phyloP scores from a whole-genome alignment of 257 asterid species.

The Solanum medicagineum region DNA sequence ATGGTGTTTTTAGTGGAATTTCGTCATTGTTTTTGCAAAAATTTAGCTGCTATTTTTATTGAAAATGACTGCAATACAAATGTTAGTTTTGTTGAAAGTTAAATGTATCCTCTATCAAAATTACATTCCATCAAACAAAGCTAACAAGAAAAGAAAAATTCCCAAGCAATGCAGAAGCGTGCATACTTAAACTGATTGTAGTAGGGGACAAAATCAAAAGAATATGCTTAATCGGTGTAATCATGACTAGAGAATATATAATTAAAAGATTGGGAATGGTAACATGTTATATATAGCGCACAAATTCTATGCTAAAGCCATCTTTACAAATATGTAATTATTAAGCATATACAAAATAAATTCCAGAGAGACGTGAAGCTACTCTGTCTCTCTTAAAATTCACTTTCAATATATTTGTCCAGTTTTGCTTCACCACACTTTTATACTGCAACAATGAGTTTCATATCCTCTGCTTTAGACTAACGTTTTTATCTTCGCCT shows the following conservation, averaged over 20 bases:
- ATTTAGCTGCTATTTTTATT: too few species aligned
- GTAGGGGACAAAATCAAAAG: neutral
- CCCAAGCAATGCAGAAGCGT: neutral
- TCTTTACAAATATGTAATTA: neutral
- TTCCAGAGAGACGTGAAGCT: slow-evolving; percentile 66
- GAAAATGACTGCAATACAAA: too few species aligned
- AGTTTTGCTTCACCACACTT: slow-evolving; percentile 57
- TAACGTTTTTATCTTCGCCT: slow-evolving; percentile 49
- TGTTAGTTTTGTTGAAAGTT: too few species aligned
- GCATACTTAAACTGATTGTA: neutral
- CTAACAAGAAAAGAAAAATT: neutral
- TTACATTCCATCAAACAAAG: neutral
- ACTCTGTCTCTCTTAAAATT: slow-evolving; percentile 63
- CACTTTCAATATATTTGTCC: slow-evolving; percentile 52
- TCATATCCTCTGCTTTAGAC: slow-evolving; percentile 57
- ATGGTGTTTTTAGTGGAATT: too few species aligned
- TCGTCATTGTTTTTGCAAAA: too few species aligned
- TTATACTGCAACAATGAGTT: slow-evolving; percentile 63
- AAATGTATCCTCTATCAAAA: neutral
- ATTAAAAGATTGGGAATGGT: neutral
- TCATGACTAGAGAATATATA: neutral
- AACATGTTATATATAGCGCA: neutral
- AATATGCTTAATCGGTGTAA: neutral
- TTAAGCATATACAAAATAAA: slow-evolving; percentile 1
- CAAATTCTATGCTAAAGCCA: neutral